Percentiles rank a stretch among this genome's conserved stretches.
Evolutionary conservation across 768 basidiomycete genomes (phyloP).

Genomic region (Macrocybe gigantea): DNA sequence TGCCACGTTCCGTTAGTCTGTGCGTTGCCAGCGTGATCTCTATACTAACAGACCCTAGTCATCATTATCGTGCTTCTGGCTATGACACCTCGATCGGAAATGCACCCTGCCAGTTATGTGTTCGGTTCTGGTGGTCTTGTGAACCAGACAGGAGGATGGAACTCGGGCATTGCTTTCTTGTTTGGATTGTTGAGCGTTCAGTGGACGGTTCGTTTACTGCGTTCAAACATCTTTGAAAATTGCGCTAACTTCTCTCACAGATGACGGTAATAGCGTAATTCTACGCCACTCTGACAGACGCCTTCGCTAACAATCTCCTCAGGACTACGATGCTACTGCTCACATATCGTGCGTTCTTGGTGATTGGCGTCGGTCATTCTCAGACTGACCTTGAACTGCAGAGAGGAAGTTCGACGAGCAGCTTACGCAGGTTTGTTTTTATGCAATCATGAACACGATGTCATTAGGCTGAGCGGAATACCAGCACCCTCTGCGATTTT

Average conservation of each 20-base stretch:
- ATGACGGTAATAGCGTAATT: slow-evolving; percentile 44
- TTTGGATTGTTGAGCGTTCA: slow-evolving; percentile 84
- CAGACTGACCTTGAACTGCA: slow-evolving; percentile 18
- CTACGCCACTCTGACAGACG: not conserved
- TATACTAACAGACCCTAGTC: slow-evolving; percentile 33
- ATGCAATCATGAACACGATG: no score
- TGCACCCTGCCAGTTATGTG: slow-evolving; percentile 77
- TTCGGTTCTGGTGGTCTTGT: slow-evolving; percentile 71
- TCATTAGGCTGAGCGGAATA: no score
- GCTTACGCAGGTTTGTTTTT: slow-evolving; percentile 58
- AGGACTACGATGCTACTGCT: slow-evolving; percentile 80
- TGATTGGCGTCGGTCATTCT: not conserved
- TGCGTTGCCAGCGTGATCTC: not conserved
- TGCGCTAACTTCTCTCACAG: slow-evolving; percentile 21
- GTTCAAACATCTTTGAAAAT: not conserved
- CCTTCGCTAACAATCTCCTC: slow-evolving; percentile 5
- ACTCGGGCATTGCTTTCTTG: slow-evolving; percentile 74
- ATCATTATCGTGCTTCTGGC: slow-evolving; percentile 84
- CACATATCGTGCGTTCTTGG: slow-evolving; percentile 65
- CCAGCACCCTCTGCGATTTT: slow-evolving; percentile 23
- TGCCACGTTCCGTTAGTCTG: slow-evolving; percentile 53
- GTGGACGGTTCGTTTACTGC: slow-evolving; percentile 59
- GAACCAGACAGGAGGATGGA: slow-evolving; percentile 80
- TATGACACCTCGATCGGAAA: slow-evolving; percentile 63
- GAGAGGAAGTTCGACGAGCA: slow-evolving; percentile 76